Evolutionary conservation across 345 rosid species (phyloP).

Genomic region (Euphorbia lathyris): DNA sequence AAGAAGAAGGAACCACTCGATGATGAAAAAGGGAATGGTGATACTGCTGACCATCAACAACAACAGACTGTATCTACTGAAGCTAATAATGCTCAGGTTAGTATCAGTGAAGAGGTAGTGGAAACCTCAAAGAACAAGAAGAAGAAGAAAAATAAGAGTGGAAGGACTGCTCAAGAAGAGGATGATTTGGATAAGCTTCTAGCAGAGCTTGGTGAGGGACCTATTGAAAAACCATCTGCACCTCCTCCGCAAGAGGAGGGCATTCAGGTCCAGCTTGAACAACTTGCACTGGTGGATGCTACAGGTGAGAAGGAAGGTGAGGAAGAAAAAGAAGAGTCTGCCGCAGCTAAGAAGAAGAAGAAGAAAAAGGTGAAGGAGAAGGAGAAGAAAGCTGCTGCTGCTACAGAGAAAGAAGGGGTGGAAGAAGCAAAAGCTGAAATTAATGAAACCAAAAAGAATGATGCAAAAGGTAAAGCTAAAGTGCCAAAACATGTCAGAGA

Average conservation of each 20-base stretch:
- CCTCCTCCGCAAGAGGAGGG: slow-evolving; percentile 46
- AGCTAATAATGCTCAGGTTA: slow-evolving; percentile 27
- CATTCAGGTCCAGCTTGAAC: slow-evolving; percentile 47
- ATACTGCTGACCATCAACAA: slow-evolving; percentile 20
- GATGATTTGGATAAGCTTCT: slow-evolving; percentile 93
- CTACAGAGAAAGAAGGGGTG: slow-evolving; percentile 47
- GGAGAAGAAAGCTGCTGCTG: slow-evolving; percentile 60
- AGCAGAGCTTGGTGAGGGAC: slow-evolving; percentile 71
- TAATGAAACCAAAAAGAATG: slow-evolving; percentile 54
- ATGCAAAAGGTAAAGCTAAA: slow-evolving; percentile 74
- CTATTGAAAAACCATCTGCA: slow-evolving; percentile 37
- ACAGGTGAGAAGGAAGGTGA: slow-evolving; percentile 67
- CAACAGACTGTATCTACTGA: slow-evolving; percentile 18
- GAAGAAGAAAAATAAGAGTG: slow-evolving; percentile 75
- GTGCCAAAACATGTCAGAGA: slow-evolving; percentile 90
- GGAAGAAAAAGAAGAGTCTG: slow-evolving; percentile 64
- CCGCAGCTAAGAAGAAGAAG: slow-evolving; percentile 86
- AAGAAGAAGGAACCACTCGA: slow-evolving; percentile 63
- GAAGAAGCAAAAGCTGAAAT: slow-evolving; percentile 49
- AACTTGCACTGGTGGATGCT: slow-evolving; percentile 33
- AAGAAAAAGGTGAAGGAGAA: slow-evolving; percentile 86
- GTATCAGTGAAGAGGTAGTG: slow-evolving; percentile 44
- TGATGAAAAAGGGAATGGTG: slow-evolving; percentile 35
- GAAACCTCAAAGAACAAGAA: slow-evolving; percentile 77
- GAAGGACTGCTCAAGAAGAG: slow-evolving; percentile 89